Base-by-base conservation (phyloP, 805 yeast genomes). In the Ascoidea rubescens region DNA sequence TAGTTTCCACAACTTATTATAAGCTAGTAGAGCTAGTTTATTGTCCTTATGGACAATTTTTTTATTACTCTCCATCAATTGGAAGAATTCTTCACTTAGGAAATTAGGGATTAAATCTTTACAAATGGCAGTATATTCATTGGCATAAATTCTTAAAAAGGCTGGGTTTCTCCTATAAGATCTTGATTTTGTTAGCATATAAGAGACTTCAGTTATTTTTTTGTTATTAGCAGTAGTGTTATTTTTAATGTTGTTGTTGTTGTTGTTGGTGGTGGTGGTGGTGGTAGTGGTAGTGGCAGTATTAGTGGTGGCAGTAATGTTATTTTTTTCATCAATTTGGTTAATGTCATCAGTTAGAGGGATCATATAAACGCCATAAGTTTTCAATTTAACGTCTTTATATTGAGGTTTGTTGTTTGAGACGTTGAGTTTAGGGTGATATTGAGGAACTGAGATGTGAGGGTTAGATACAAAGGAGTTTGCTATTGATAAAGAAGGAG, bases 81-180 rank as follows among this genome's bases (percentile, higher is more conserved):
- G 21, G 4, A 45, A 17, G 16, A 31, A 17, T 4, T 45, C 33
- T 10, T 50, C 49, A n/a, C 49, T 50, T n/a, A 55, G 54, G 47
- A 55, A 54, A 48, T 55, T 55, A 28, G 58, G 58, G 21, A 55
- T 48, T 10, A 55, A 43, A 14, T 44, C 44, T 21, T 53, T 52
- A 21, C 46, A 48, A 30, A 52, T 53, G 42, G 52, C 46, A 7
- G 46, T 43, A 43, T 55, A 54, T 51, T 54, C 56, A 31, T 54
- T 55, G 14, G 58, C 58, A 31, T 55, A 55, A n/a, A 55, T 45
- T 31, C 48, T 50, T 14, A 55, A 48, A 37, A 55, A 55, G 7
- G 52, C 30, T 14, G 55, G 52, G 28, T 52, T 52, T 14, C 56
- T 30, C 46, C 58, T 50, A 12, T 42, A 31, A 10, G 56, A 50